Percentiles rank a stretch among this genome's conserved stretches.
Conservation (phyloP, 2,329 filamentous ascomycete genomes). For the Chrysoporthe deuterocubensis region DNA sequence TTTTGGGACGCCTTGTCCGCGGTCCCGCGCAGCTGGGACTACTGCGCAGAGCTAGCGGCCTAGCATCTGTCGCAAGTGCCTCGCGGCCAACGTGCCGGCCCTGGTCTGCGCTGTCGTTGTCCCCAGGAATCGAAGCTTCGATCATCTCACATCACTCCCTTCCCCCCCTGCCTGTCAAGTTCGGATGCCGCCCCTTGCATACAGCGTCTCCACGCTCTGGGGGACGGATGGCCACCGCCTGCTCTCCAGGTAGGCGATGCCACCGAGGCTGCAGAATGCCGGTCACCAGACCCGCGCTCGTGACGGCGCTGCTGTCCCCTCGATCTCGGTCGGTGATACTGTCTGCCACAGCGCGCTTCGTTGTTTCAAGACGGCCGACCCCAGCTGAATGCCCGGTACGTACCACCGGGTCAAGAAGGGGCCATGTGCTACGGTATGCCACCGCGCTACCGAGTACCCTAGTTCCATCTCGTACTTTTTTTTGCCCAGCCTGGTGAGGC, state of each 20-base stretch:
- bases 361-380: background rate
- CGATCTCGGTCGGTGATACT: background rate
- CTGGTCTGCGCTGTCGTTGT: conserved; percentile 13
- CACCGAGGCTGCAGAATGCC: background rate
- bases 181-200: background rate
- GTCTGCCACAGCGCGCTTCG: background rate
- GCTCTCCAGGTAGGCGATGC: background rate
- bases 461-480: background rate
- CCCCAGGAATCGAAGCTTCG: background rate
- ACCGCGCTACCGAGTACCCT: conserved; percentile 9
- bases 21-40: conserved; percentile 18
- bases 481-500: conserved; percentile 18
- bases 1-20: conserved; percentile 16
- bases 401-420: background rate
- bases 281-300: conserved; percentile 4
- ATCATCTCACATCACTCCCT: conserved; percentile 7
- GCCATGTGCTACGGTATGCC: background rate
- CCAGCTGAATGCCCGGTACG: background rate
- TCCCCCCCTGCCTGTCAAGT: background rate
- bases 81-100: conserved; percentile 15
- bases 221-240: background rate
- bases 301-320: background rate
- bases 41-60: background rate
- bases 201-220: conserved; percentile 7
- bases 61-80: conserved; percentile 7